Evolutionary conservation across 2,329 filamentous ascomycete genomes (phyloP).

Genomic region (Diplodia corticola): DNA sequence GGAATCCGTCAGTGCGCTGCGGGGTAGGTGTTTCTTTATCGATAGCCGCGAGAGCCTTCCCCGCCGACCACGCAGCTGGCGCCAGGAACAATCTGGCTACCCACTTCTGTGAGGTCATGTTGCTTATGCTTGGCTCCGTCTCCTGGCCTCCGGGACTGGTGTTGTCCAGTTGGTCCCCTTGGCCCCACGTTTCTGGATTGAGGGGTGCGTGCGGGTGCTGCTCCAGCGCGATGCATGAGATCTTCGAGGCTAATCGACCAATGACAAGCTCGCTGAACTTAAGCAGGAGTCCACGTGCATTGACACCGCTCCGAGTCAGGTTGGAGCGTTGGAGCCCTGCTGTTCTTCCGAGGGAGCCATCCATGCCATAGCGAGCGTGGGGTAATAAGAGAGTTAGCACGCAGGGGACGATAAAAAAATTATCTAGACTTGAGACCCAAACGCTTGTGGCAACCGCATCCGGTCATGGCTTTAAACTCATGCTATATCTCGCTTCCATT

Average conservation of each 20-base stretch:
- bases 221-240: not conserved
- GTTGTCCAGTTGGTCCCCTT: not conserved
- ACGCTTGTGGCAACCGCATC: no score
- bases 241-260: not conserved
- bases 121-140: not conserved
- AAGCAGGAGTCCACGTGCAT: not conserved
- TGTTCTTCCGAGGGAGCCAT: not conserved
- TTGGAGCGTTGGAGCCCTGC: not conserved
- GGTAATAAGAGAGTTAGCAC: not conserved
- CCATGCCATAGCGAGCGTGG: not conserved
- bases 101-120: conserved; percentile 4
- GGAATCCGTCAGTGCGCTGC: conserved; percentile 8
- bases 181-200: not conserved
- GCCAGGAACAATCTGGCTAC: not conserved
- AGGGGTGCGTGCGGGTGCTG: not conserved
- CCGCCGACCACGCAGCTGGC: not conserved
- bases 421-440: no score
- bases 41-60: not conserved
- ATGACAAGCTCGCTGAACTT: not conserved
- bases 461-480: no score
- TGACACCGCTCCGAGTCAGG: not conserved
- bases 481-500: not conserved
- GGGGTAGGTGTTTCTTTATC: not conserved
- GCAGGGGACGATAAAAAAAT: no score
- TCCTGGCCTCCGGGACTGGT: not conserved